phyloP scores from a whole-genome alignment of 2,329 filamentous ascomycete species.

The Arthrobotrys musiformis region DNA sequence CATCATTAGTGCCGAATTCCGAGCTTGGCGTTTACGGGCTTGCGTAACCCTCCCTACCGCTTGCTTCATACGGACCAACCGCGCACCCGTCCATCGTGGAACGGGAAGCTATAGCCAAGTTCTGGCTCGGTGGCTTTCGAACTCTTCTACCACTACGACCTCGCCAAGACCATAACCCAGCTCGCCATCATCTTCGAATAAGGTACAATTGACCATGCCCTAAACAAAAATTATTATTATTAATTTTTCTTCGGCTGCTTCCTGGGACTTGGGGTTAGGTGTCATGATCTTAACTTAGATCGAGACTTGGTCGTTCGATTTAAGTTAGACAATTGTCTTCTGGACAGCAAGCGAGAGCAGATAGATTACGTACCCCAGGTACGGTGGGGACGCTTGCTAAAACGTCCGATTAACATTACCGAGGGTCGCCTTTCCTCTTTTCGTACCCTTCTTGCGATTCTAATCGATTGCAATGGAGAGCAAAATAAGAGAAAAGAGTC shows the following conservation, averaged over 20 bases:
- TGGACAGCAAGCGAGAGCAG: neutral
- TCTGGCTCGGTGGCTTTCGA: constrained; percentile 11
- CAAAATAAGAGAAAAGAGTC: neutral
- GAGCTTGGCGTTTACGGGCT: constrained; percentile 29
- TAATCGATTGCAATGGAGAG: constrained; percentile 9
- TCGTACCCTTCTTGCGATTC: constrained; percentile 2
- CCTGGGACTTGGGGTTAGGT: no score
- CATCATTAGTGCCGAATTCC: constrained; percentile 35
- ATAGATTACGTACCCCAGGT: constrained; percentile 22
- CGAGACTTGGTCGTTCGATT: neutral
- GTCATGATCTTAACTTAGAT: constrained; percentile 15
- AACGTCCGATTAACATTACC: constrained; percentile 11
- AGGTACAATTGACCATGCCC: neutral
- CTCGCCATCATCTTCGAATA: neutral
- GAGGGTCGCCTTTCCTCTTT: constrained; percentile 30
- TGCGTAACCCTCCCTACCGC: constrained; percentile 32
- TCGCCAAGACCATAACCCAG: constrained; percentile 2
- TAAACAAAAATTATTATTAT: no score
- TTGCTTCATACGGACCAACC: constrained; percentile 23
- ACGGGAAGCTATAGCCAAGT: constrained; percentile 35
- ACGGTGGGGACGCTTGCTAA: neutral
- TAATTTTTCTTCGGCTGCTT: no score
- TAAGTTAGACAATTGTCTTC: neutral
- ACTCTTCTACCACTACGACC: neutral
- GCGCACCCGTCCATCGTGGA: constrained; percentile 1